A percentile compares a stretch with the other conserved stretches of the same genome.
These are phyloP conservation scores for Tuber aestivum DNA, from an alignment of 495 filamentous ascomycete genomes.

Conservation along the genomic window DNA sequence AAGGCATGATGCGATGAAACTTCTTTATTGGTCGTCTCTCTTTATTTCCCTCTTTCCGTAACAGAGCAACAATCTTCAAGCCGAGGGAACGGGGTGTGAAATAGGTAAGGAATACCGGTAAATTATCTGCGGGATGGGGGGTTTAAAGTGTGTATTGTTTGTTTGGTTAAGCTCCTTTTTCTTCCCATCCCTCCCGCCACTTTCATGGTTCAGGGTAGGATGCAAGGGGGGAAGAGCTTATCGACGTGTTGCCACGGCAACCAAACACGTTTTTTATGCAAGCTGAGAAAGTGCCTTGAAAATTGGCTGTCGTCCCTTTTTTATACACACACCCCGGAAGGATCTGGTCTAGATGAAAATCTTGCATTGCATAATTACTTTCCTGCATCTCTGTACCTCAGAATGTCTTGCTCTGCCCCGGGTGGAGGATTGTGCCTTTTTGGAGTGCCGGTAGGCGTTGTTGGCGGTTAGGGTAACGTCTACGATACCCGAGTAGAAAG, in stretches of 20 bases:
- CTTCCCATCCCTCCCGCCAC: neutral
- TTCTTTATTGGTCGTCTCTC: neutral
- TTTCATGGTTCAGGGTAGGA: neutral
- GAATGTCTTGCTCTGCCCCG: neutral
- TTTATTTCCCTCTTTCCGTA: neutral
- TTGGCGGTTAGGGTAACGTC: neutral
- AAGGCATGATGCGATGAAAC: neutral
- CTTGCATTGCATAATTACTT: neutral
- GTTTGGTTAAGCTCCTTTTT: neutral
- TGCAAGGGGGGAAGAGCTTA: conserved; percentile 3
- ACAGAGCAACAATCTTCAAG: neutral
- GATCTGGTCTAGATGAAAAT: neutral
- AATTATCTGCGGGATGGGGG: neutral
- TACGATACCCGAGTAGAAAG: neutral
- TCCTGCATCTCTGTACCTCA: neutral
- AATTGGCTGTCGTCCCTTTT: neutral
- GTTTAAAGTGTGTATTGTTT: neutral
- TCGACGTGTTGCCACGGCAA: conserved; percentile 1
- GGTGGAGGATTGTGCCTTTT: neutral
- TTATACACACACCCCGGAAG: neutral
- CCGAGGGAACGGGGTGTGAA: neutral
- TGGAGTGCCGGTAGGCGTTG: neutral
- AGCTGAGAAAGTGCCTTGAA: neutral
- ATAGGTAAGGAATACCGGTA: neutral
- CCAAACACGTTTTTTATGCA: conserved; percentile 2